Evolutionary conservation across 2,329 filamentous ascomycete species (phyloP), one percentile per base, ranked within the genome.

Genomic region (Huntiella decipiens): DNA sequence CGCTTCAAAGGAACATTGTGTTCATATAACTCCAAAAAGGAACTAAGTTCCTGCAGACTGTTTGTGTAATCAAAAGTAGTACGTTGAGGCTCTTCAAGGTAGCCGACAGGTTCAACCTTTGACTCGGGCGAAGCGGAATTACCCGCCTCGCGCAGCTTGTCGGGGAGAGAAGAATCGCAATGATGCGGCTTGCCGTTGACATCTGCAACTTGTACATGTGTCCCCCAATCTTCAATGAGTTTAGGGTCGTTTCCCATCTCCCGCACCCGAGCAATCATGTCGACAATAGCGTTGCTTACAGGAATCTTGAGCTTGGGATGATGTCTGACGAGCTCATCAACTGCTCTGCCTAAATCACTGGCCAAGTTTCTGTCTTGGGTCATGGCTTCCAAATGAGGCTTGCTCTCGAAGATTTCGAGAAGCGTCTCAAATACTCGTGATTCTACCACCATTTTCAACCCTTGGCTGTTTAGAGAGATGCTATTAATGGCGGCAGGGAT

Each of bases 401-500:
- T 78, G 53, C 85, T 96, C 60, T 95, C 84, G 53, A 98, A 98
- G n/a, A 96, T 85, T 58, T 95, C 84, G 52, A 98, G 81, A 58
- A 87, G 96, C 53, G 77, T 82, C 47, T 87, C 79, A 38, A 98
- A 69, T 1, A 85, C 87, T 48, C 76, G 71, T 0, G 87, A 95
- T 0, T 77, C 73, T 48, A 85, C 77, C 55, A 98, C 92, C 57
- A 95, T 71, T 55, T 82, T 81, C 68, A 95, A 81, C 6, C 91
- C 91, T 22, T 75, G 69, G 51, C 83, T 80, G 54, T 95, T 95
- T 47, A 99, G 65, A 53, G 84, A 98, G 45, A 99, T 93, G 4
- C 91, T 87, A 51, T 88, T 88, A 54, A 98, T 81, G 2, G 88
- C 86, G 48, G 79, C 76, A 0, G 91, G 87, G 3, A 98, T 77